Percentiles rank a stretch among this genome's conserved stretches.
Evolutionary conservation across 805 yeast species (phyloP).

Genomic region (Wickerhamomyces ciferrii): DNA sequence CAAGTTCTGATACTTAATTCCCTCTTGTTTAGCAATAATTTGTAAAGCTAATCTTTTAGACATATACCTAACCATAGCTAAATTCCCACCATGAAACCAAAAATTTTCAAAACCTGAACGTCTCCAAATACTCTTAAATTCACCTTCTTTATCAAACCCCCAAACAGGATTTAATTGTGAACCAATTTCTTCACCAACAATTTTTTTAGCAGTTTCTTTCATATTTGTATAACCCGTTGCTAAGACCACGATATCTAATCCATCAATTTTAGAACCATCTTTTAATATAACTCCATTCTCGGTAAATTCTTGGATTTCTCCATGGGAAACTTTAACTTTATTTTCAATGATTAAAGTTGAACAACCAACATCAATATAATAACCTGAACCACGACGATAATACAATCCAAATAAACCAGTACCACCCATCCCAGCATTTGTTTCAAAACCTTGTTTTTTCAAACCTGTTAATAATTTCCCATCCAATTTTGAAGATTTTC

Average conservation of each 20-base stretch:
- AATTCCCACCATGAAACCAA: constrained; percentile 38
- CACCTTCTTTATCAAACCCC: constrained; percentile 40
- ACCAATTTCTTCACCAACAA: constrained; percentile 33
- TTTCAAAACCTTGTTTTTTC: constrained; percentile 30
- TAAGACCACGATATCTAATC: constrained; percentile 34
- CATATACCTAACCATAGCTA: constrained; percentile 32
- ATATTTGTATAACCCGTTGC: constrained; percentile 40
- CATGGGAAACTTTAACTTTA: constrained; percentile 31
- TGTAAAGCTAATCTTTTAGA: constrained; percentile 35
- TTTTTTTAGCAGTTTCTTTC: constrained; percentile 33
- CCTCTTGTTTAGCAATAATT: constrained; percentile 30
- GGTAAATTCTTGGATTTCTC: constrained; percentile 29
- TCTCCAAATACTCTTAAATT: constrained; percentile 32
- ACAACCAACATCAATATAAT: constrained; percentile 41
- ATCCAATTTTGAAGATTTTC: constrained; percentile 28
- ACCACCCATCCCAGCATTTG: constrained; percentile 37
- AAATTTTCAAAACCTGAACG: constrained; percentile 34
- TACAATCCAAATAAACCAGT: constrained; percentile 37
- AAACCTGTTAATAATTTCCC: constrained; percentile 27
- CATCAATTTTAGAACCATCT: constrained; percentile 31
- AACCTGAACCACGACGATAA: constrained; percentile 39
- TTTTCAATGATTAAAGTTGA: constrained; percentile 34
- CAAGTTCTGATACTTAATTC: constrained; percentile 9
- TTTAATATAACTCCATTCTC: constrained; percentile 32
- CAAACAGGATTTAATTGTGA: constrained; percentile 32